Evolutionary conservation across 2,329 filamentous ascomycete genomes (phyloP).

Genomic region (Xylariomycetidae sp.): DNA sequence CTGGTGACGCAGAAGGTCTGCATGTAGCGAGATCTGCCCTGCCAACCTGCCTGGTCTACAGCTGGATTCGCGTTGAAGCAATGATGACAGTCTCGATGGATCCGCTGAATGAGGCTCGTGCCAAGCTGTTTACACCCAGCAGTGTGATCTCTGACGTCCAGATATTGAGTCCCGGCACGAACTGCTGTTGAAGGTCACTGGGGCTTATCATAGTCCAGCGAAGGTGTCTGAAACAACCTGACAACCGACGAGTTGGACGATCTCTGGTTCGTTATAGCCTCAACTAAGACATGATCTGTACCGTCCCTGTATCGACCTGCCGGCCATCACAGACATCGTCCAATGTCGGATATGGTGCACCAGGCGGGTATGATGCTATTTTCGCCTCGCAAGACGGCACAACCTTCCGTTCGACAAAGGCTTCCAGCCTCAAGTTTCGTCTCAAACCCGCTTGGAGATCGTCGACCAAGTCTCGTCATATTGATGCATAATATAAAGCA

Average conservation of each 20-base stretch:
- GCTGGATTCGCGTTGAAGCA: too few relatives aligned
- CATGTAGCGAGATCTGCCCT: too few relatives aligned
- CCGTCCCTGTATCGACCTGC: slow-evolving; percentile 12
- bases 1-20: too few relatives aligned
- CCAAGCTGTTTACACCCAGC: slow-evolving; percentile 12
- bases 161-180: slow-evolving; percentile 9
- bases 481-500: slow-evolving; percentile 18
- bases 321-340: slow-evolving; percentile 2
- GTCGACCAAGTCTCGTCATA: slow-evolving; percentile 17
- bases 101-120: slow-evolving; percentile 11
- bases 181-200: slow-evolving; percentile 8
- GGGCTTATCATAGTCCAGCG: slow-evolving; percentile 6
- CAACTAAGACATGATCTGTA: slow-evolving; percentile 10
- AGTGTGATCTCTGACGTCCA: slow-evolving; percentile 11
- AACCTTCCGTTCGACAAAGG: slow-evolving; percentile 7
- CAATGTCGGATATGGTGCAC: slow-evolving; percentile 10
- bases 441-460: slow-evolving; percentile 16
- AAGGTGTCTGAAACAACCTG: slow-evolving; percentile 12
- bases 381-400: too few relatives aligned
- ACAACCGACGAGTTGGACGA: slow-evolving; percentile 6
- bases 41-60: too few relatives aligned
- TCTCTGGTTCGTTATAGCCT: slow-evolving; percentile 9
- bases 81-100: slow-evolving; percentile 3
- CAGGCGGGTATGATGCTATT: too few relatives aligned
- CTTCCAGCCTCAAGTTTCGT: slow-evolving; percentile 6